A percentile compares a stretch with the other conserved stretches of the same genome.
Evolutionary conservation across 495 filamentous ascomycete species (phyloP).

Genomic region (Thozetella sp.): DNA sequence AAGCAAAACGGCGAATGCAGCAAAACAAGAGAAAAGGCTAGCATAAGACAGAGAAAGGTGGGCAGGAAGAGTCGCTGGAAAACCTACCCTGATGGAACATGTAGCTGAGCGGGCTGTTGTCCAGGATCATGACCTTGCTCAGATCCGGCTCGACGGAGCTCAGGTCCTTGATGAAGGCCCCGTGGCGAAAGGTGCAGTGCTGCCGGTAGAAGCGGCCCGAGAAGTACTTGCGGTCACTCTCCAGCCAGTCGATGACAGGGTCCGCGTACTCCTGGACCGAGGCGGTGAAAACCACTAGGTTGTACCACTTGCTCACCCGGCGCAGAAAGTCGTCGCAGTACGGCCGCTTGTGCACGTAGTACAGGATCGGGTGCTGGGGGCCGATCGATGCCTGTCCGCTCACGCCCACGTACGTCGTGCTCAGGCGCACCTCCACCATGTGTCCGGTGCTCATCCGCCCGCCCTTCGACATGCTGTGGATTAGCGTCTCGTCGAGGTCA

Average conservation of each 20-base stretch:
- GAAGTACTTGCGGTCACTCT: slow-evolving; percentile 96
- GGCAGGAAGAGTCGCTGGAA: slow-evolving; percentile 4
- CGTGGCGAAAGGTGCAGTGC: slow-evolving; percentile 93
- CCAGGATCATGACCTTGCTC: slow-evolving; percentile 96
- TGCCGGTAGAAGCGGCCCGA: slow-evolving; percentile 89
- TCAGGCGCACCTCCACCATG: slow-evolving; percentile 97
- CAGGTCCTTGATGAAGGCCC: slow-evolving; percentile 97
- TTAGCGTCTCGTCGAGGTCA: slow-evolving; percentile 95
- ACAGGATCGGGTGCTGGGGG: slow-evolving; percentile 93
- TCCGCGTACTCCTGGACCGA: slow-evolving; percentile 98
- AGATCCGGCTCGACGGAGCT: slow-evolving; percentile 94
- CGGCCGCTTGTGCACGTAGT: slow-evolving; percentile 97
- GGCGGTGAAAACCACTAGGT: slow-evolving; percentile 95
- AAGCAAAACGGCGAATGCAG: slow-evolving; percentile 16
- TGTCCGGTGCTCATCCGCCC: slow-evolving; percentile 95
- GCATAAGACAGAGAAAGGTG: background rate
- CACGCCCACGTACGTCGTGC: slow-evolving; percentile 60
- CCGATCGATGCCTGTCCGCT: slow-evolving; percentile 69
- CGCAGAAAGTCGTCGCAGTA: slow-evolving; percentile 96
- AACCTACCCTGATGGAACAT: slow-evolving; percentile 93
- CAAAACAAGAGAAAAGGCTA: slow-evolving; percentile 7
- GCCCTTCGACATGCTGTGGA: slow-evolving; percentile 96
- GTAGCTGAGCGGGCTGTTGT: slow-evolving; percentile 97
- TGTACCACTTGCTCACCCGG: slow-evolving; percentile 95
- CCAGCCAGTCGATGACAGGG: slow-evolving; percentile 98